Evolutionary conservation across 768 basidiomycete genomes (phyloP).

Genomic region (Rubroboletus pulcherrimus): DNA sequence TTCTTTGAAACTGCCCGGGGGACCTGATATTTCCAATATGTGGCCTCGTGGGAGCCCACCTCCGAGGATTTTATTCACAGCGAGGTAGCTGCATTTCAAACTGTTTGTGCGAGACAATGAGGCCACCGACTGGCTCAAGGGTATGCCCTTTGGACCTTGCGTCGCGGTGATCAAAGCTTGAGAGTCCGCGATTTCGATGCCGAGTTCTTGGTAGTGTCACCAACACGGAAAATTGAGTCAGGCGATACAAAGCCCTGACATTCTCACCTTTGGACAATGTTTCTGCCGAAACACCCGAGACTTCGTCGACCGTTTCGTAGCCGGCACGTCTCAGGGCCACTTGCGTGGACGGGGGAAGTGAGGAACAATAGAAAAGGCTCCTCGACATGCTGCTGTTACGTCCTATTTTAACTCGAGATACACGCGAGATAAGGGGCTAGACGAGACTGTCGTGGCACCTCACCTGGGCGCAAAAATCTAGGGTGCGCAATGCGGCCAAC

Average conservation of each 20-base stretch:
- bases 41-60: conserved; percentile 61
- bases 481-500: neutral
- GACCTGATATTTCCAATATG: conserved; percentile 72
- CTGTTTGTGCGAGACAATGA: conserved; percentile 27
- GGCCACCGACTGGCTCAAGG: conserved; percentile 58
- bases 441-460: conserved; percentile 1
- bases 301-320: conserved; percentile 55
- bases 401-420: neutral
- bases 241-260: neutral
- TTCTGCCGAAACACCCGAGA: conserved; percentile 42
- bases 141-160: conserved; percentile 30
- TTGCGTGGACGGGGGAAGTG: conserved; percentile 44
- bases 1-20: conserved; percentile 70
- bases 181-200: conserved; percentile 43
- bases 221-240: neutral
- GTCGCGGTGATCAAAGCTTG: conserved; percentile 44
- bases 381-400: conserved; percentile 30
- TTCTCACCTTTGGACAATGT: conserved; percentile 49
- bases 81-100: conserved; percentile 33
- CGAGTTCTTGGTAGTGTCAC: conserved; percentile 41
- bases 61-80: conserved; percentile 56
- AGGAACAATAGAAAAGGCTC: conserved; percentile 43
- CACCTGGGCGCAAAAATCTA: conserved; percentile 2
- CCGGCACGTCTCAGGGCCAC: conserved; percentile 48
- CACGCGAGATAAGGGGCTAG: neutral